These are phyloP conservation scores for Talaromyces trachyspermus DNA, from an alignment of 495 filamentous ascomycete species.

Conservation along the genomic window DNA sequence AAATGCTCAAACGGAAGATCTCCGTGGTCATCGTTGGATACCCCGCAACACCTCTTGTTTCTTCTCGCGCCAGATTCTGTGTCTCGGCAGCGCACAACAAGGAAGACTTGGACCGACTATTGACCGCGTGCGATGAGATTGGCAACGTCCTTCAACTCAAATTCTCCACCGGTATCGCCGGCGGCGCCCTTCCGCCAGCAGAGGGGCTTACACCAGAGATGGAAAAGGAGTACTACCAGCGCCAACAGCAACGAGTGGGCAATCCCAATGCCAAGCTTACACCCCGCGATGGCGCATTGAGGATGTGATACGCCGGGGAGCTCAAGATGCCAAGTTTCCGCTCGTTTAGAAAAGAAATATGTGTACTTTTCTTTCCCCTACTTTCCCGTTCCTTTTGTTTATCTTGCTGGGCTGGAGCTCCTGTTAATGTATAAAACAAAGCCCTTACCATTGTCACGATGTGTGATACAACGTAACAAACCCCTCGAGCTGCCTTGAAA, in stretches of 20 bases:
- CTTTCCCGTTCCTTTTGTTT: no score
- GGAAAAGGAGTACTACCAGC: conserved; percentile 52
- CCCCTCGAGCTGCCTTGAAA: not conserved
- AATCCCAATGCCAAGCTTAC: conserved; percentile 29
- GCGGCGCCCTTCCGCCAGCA: conserved; percentile 66
- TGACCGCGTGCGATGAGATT: conserved; percentile 86
- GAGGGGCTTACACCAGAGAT: conserved; percentile 62
- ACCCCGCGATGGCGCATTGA: conserved; percentile 77
- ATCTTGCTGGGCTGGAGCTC: no score
- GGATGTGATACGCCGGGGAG: conserved; percentile 72
- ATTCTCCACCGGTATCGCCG: conserved; percentile 89
- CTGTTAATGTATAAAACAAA: not conserved
- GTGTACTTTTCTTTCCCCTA: no score
- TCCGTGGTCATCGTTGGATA: conserved; percentile 98
- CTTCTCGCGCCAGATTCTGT: conserved; percentile 90
- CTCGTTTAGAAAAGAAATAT: conserved; percentile 33
- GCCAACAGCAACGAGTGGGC: conserved; percentile 26
- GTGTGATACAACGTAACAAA: not conserved
- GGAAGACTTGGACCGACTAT: conserved; percentile 87
- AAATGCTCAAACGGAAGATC: conserved; percentile 96
- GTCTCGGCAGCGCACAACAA: conserved; percentile 95
- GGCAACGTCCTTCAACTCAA: conserved; percentile 90
- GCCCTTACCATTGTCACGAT: not conserved
- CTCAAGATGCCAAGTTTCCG: conserved; percentile 67
- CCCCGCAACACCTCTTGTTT: conserved; percentile 92